Percentiles rank a stretch among this genome's conserved stretches.
These are phyloP conservation scores for Basidiobolus meristosporus DNA, from an alignment of 371 early-diverging fungal genomes.

Conservation along the genomic window DNA sequence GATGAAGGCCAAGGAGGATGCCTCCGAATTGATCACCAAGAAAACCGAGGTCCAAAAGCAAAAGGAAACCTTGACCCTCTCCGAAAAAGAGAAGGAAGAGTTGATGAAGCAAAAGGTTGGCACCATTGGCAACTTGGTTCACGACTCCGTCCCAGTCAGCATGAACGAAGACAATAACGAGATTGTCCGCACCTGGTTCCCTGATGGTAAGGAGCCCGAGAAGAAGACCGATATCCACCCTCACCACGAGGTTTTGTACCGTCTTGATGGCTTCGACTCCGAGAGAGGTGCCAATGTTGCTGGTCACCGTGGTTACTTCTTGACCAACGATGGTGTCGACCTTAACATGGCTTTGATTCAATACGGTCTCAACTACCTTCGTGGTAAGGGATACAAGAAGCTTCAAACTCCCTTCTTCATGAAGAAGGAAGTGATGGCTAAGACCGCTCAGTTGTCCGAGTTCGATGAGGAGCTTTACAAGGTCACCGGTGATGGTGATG, in stretches of 20 bases:
- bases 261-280: slow-evolving; percentile 84
- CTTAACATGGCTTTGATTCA: slow-evolving; percentile 91
- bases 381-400: slow-evolving; percentile 75
- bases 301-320: slow-evolving; percentile 98
- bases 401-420: slow-evolving; percentile 98
- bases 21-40: slow-evolving; percentile 46
- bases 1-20: slow-evolving; percentile 86
- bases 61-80: slow-evolving; percentile 41
- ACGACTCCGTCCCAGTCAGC: slow-evolving; percentile 57
- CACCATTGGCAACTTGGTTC: slow-evolving; percentile 91
- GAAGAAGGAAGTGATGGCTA: slow-evolving; percentile 94
- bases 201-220: slow-evolving; percentile 28
- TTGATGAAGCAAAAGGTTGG: slow-evolving; percentile 45
- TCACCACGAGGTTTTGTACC: slow-evolving; percentile 86
- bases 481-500: slow-evolving; percentile 74
- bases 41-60: slow-evolving; percentile 52
- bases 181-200: slow-evolving; percentile 46
- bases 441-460: slow-evolving; percentile 96
- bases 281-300: slow-evolving; percentile 91
- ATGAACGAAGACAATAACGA: slow-evolving; percentile 49
- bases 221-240: slow-evolving; percentile 56
- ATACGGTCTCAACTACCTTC: slow-evolving; percentile 95
- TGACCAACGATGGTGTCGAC: slow-evolving; percentile 89
- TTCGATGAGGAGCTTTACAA: slow-evolving; percentile 99
- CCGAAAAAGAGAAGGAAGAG: slow-evolving; percentile 55